Conservation (phyloP, 1,284 basidiomycete species). For the Cystobasidium slooffiae region DNA sequence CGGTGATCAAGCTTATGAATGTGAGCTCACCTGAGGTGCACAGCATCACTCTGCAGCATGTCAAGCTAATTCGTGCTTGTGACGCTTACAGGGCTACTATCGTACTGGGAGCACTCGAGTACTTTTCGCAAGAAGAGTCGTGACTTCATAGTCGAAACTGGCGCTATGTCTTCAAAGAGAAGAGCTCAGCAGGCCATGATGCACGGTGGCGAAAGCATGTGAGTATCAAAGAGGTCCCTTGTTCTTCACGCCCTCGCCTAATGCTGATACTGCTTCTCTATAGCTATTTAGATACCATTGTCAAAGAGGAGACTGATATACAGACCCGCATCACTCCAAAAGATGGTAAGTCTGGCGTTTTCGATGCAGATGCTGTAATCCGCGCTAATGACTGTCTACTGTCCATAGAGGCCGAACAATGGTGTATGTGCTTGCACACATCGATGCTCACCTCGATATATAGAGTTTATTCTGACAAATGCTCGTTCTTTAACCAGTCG, state of each 20-base stretch:
- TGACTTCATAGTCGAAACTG: constrained; percentile 43
- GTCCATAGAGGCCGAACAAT: constrained; percentile 29
- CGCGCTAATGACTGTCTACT: neutral
- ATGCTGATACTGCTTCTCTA: neutral
- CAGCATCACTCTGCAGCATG: neutral
- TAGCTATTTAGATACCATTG: constrained; percentile 1
- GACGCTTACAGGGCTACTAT: constrained; percentile 18
- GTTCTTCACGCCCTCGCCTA: neutral
- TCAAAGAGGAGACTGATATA: constrained; percentile 5
- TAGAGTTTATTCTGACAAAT: neutral
- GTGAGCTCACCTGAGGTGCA: neutral
- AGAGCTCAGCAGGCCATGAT: neutral
- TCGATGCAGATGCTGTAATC: neutral
- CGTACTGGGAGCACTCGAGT: constrained; percentile 43
- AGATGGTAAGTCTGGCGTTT: constrained; percentile 13
- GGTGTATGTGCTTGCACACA: constrained; percentile 6
- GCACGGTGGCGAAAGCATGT: constrained; percentile 25
- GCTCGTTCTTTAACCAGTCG: constrained; percentile 9
- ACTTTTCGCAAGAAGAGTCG: constrained; percentile 30
- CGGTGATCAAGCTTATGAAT: constrained; percentile 41
- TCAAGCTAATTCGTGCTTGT: neutral
- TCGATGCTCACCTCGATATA: no score
- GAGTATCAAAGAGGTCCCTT: neutral
- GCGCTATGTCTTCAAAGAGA: constrained; percentile 6
- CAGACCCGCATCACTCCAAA: constrained; percentile 34